Evolutionary conservation across 2,329 filamentous ascomycete species (phyloP).

Genomic region (Penicillium crustosum): DNA sequence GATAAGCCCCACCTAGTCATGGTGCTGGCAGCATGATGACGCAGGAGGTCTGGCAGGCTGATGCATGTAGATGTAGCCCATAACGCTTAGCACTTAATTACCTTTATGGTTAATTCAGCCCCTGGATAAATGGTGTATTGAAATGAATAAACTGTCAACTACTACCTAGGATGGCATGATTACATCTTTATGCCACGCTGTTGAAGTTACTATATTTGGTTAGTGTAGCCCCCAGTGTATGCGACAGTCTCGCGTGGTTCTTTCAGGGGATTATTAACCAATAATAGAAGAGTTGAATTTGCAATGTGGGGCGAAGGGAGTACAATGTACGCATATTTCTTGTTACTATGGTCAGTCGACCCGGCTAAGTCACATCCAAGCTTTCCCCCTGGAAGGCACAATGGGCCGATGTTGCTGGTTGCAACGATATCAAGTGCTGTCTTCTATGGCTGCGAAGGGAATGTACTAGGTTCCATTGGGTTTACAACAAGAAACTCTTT

Average conservation of each 20-base stretch:
- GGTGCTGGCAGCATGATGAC: neutral
- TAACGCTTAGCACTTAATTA: neutral
- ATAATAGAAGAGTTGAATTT: neutral
- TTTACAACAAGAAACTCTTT: neutral
- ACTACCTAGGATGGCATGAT: too few relatives aligned
- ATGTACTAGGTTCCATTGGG: neutral
- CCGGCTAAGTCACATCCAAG: neutral
- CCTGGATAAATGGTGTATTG: neutral
- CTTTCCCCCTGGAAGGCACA: neutral
- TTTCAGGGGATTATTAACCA: neutral
- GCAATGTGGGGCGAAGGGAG: neutral
- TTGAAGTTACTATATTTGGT: neutral
- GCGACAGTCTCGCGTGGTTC: neutral
- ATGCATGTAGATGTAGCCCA: neutral
- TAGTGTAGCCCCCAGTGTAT: neutral
- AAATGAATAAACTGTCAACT: neutral
- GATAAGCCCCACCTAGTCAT: neutral
- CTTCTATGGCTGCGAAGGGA: neutral
- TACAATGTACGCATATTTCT: neutral
- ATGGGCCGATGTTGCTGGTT: neutral
- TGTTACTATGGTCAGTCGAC: neutral
- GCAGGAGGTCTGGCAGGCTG: neutral
- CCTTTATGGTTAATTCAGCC: too few relatives aligned
- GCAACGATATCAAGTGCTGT: neutral
- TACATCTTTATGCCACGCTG: neutral